Evolutionary conservation across 768 basidiomycete genomes (phyloP), one percentile per base, ranked within the genome.

Genomic region (Mrakia gelida): DNA sequence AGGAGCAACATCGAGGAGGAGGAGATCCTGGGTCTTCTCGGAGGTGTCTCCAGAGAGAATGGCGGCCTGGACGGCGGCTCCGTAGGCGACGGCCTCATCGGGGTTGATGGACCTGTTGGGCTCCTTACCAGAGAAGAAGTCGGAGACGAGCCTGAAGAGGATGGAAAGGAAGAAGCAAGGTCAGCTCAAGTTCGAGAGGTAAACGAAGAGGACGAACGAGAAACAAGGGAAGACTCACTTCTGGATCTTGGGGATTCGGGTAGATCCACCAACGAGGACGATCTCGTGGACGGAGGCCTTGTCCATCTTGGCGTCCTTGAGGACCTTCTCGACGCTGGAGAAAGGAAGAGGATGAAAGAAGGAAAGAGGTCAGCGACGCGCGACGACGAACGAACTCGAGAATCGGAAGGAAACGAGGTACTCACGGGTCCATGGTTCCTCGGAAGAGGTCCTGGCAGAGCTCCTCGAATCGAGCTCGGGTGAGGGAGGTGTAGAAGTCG

Each of bases 91-190:
- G 76, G 96, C 95, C 87, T 98, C 96, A 81, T 98, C 96, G 73
- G 96, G 96, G 90, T 98, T 98, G 88, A 98, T 98, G 41, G 76
- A 77, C 59, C 71, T 52, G 76, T 77, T 77, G 54, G 94, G 95
- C 87, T 97, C 95, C 88, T 95, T 95, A 85, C 95, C 95, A 85
- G 93, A 93, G 89, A 98, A 98, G 90, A 92, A 97, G 86, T 98
- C 95, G 81, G 93, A 95, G 77, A 98, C 93, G 84, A 98, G 92
- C 87, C 59, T 59, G 49, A 52, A 52, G 45, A 45, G 11, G 59
- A 59, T 11, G 59, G 59, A 10, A 54, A 59, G 28, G 28, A 28
- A 59, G 59, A 26, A 28, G n/a, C 8, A 28, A 15, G 11, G 59
- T 59, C 59, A 59, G 59, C 59, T 26, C 59, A 8, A 18, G 59